Percentiles rank a stretch among this genome's conserved stretches.
Conservation (phyloP, 106 monocot species). For the Apostasia ramifera region DNA sequence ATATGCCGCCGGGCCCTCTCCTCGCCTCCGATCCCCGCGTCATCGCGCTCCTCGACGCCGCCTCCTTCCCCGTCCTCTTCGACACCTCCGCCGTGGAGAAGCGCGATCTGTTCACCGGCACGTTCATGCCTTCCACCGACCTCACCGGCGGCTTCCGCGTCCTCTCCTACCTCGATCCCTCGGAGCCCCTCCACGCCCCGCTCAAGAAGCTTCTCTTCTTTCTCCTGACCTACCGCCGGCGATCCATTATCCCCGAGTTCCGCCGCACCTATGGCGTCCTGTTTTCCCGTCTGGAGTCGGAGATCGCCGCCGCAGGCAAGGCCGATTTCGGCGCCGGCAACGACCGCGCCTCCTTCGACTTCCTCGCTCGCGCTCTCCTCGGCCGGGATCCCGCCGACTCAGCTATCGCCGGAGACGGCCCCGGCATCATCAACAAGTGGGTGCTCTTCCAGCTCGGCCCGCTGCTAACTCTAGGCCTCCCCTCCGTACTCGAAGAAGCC, state of each 20-base stretch:
- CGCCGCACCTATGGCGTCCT: slow-evolving; percentile 38
- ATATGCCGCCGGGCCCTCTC: slow-evolving; percentile 86
- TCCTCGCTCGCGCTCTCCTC: slow-evolving; percentile 47
- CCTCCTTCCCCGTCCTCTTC: slow-evolving; percentile 79
- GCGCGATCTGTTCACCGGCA: slow-evolving; percentile 87
- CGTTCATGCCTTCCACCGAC: slow-evolving; percentile 69
- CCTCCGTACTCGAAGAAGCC: slow-evolving; percentile 48
- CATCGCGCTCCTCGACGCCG: slow-evolving; percentile 79
- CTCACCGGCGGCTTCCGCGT: slow-evolving; percentile 80
- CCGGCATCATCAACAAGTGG: slow-evolving; percentile 63
- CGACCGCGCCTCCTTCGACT: slow-evolving; percentile 65
- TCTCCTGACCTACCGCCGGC: slow-evolving; percentile 49
- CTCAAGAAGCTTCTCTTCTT: slow-evolving; percentile 68
- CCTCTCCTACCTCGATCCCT: slow-evolving; percentile 82
- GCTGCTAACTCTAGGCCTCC: slow-evolving; percentile 63
- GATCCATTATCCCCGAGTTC: slow-evolving; percentile 60
- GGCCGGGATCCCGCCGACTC: slow-evolving; percentile 41
- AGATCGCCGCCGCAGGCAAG: slow-evolving; percentile 39
- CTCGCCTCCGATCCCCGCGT: slow-evolving; percentile 64
- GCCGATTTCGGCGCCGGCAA: slow-evolving; percentile 62
- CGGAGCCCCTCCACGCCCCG: slow-evolving; percentile 78
- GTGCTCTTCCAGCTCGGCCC: slow-evolving; percentile 72
- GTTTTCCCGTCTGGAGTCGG: slow-evolving; percentile 46
- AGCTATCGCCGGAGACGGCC: slow-evolving; percentile 49
- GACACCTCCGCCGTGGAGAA: slow-evolving; percentile 84